Base-by-base conservation (phyloP, 108 stramenopile genomes). In the Fragilariopsis cylindrus region DNA sequence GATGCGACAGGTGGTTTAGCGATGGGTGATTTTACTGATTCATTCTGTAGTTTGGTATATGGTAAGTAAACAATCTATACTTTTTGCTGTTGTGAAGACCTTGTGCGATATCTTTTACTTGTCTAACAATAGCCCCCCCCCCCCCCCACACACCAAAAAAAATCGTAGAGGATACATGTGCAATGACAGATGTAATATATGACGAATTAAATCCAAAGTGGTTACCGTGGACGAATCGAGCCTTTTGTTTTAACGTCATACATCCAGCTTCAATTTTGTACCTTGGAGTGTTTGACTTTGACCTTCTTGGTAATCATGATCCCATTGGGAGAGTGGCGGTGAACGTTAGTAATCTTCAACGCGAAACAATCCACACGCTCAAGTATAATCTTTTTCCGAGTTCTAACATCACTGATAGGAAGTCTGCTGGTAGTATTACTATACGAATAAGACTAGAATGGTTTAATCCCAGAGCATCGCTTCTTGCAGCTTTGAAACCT, bases 201-300 rank as follows among this genome's bases (percentile, higher is more conserved):
- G 91, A 92, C 66, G 81, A 76, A 47, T 47, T 88, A 0, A 81
- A 82, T 42, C 91, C 91, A 0, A 82, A 83, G 46, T 92, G 88
- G 88, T 53, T 88, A 54, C 89, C 88, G 21, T 92, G 91, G 91
- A 84, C 88, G 4, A 80, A 85, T 47, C 70, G 91, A 19, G 89
- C 91, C 1, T 92, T 87, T 63, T 69, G 75, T 16, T 87, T 92
- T 19, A 74, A 78, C 12, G 87, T 86, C 68, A 80, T 78, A 19
- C 88, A 90, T 57, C 89, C 91, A 12, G 77, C 84, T 44, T 76
- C 77, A 47, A 74, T 77, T 46, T 52, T 90, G 18, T 87, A 86
- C 49, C 16, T 92, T 2, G 88, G 78, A 30, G 89, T 90, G 4
- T 78, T 87, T 57, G 89, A 89, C 60, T 88, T 82, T 54, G 86